These are phyloP conservation scores for Solanum medicagineum DNA, from an alignment of 257 asterid species.

Conservation along the genomic window DNA sequence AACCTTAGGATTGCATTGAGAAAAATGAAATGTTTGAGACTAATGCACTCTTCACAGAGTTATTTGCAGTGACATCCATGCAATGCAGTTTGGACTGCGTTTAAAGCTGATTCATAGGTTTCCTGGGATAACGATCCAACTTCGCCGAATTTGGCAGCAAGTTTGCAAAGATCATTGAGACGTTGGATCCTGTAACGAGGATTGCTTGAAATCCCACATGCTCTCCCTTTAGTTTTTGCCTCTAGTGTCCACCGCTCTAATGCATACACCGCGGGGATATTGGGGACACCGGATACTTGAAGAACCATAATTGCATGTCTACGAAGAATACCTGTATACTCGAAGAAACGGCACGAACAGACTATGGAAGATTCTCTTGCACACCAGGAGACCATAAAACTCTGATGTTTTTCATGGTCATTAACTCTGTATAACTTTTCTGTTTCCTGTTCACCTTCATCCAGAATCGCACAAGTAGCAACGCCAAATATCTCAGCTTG, in stretches of 20 bases:
- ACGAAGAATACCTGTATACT: conserved; percentile 31
- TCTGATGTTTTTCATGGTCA: conserved; percentile 18
- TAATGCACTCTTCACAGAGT: conserved; percentile 8
- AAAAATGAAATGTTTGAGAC: conserved; percentile 8
- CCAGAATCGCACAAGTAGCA: conserved; percentile 14
- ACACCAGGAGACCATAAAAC: conserved; percentile 20
- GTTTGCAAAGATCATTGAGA: conserved; percentile 32
- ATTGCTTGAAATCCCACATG: conserved; percentile 1
- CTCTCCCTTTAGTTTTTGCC: conserved; percentile 15
- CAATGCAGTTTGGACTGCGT: conserved; percentile 24
- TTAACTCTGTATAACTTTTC: conserved; percentile 7
- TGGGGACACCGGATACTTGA: conserved; percentile 21
- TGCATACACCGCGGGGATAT: conserved; percentile 22
- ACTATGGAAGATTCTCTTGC: conserved; percentile 3
- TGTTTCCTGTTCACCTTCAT: conserved; percentile 15
- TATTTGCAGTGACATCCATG: conserved; percentile 10
- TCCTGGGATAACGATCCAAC: conserved; percentile 34
- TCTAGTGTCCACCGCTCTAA: conserved; percentile 30
- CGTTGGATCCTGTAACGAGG: conserved; percentile 23
- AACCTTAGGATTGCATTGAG: conserved; percentile 4
- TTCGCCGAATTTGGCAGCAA: conserved; percentile 23
- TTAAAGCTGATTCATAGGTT: conserved; percentile 23
- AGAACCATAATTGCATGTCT: conserved; percentile 34
- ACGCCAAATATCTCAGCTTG: conserved; percentile 34
- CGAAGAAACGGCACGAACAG: conserved; percentile 34